These are phyloP conservation scores for Turritis glabra DNA, from an alignment of 345 rosid species.

Conservation along the genomic window DNA sequence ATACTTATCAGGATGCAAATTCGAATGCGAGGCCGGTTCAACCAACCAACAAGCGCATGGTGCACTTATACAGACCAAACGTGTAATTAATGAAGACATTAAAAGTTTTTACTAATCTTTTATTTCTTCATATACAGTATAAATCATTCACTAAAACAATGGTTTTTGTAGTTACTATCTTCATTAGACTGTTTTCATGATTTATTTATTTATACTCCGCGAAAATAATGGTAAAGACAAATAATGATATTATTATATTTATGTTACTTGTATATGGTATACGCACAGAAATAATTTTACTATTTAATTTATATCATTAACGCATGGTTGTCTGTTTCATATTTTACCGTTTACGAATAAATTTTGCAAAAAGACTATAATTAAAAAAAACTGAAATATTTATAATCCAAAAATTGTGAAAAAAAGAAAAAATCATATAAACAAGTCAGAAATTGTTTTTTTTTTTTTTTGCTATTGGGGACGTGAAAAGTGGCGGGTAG, in stretches of 20 bases:
- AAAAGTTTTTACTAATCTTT: not conserved
- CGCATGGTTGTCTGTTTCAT: too few species aligned
- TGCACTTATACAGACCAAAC: slow-evolving; percentile 27
- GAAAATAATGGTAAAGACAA: not conserved
- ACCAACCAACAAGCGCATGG: slow-evolving; percentile 29
- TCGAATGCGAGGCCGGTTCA: slow-evolving; percentile 38
- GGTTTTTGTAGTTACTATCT: not conserved
- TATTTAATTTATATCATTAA: not conserved
- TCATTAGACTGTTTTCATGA: not conserved
- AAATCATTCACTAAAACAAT: not conserved
- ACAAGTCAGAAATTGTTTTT: too few species aligned
- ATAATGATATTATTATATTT: not conserved
- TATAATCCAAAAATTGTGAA: too few species aligned
- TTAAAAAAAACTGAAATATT: too few species aligned
- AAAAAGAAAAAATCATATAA: too few species aligned
- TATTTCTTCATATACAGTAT: not conserved
- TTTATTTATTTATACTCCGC: not conserved
- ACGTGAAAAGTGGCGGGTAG: not conserved
- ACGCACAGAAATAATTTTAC: not conserved
- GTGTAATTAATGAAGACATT: not conserved
- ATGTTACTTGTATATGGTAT: not conserved
- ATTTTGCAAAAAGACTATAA: not conserved
- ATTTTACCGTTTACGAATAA: not conserved
- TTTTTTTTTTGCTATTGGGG: not conserved
- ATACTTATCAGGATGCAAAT: slow-evolving; percentile 12